Evolutionary conservation across 768 basidiomycete species (phyloP), one percentile per base, ranked within the genome.

Genomic region (Xanthoconium stramineum): DNA sequence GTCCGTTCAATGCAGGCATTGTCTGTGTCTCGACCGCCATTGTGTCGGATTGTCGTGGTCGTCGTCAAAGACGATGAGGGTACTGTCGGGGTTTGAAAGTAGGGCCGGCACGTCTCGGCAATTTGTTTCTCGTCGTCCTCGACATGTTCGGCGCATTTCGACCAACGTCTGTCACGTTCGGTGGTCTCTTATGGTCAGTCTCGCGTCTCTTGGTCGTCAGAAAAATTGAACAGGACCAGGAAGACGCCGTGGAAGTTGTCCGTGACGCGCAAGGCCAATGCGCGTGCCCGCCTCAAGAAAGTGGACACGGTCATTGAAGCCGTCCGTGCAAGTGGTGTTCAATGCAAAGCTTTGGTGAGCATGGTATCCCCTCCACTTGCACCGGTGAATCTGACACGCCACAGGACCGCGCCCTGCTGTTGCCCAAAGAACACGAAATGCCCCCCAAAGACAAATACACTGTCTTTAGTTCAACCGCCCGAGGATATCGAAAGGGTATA

Each of bases 391-490:
- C 36, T 52, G 36, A 53, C 36, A 2, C 42, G n/a, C 28, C 50
- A 44, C 61, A 96, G 92, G 78, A 75, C 47, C 78, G 78, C 51
- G 92, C 91, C 5, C 74, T 98, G 52, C 81, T 86, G 55, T 77
- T 99, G 32, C 97, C 97, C 48, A 96, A 91, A 68, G 94, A 98
- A 69, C 79, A 87, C 60, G 93, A 97, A 73, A 98, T 98, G 97
- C 80, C 76, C 12, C 76, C 96, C 1, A 84, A 80, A 65, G 96
- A 98, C 77, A 99, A 99, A 73, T 99, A 98, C 76, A 97, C 95
- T 5, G 83, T 89, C 19, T 98, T 94, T 74, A 83, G 82, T 38
- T 77, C 82, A 5, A 83, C 81, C 39, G 75, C 76, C 1, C 78
- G 72, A 55, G 89, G 91, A 7, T 99, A 96, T 72, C 78, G 96